Conservation (phyloP, 139 green algal species). For the Closterium sp. region DNA sequence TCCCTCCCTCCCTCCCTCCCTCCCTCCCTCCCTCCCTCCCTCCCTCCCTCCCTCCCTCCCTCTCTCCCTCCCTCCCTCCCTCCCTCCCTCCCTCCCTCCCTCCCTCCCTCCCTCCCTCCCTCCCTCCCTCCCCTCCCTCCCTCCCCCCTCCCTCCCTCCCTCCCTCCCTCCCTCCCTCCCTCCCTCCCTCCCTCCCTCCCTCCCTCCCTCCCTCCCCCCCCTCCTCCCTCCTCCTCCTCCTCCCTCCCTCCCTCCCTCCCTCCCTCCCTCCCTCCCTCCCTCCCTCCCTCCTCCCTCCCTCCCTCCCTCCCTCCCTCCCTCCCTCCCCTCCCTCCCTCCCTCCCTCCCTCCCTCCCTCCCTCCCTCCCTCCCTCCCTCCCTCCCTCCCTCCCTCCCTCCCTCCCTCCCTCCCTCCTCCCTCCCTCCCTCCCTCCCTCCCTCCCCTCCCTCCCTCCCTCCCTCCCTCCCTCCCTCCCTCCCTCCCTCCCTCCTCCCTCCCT, state of each 20-base stretch:
- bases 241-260: too few relatives aligned
- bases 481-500: too few relatives aligned
- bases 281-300: too few relatives aligned
- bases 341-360: too few relatives aligned
- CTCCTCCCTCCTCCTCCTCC: background rate
- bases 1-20: slow-evolving; percentile 16
- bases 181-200: slow-evolving; percentile 18
- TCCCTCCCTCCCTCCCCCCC: background rate
- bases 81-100: slow-evolving; percentile 16
- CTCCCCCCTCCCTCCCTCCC: slow-evolving; percentile 10
- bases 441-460: too few relatives aligned
- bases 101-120: slow-evolving; percentile 12
- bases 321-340: too few relatives aligned
- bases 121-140: background rate
- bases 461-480: background rate
- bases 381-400: too few relatives aligned
- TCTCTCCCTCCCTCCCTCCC: slow-evolving; percentile 18
- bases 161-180: slow-evolving; percentile 19
- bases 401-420: too few relatives aligned
- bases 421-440: too few relatives aligned
- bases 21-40: slow-evolving; percentile 19
- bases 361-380: too few relatives aligned
- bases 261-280: too few relatives aligned
- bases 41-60: slow-evolving; percentile 19
- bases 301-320: too few relatives aligned